Evolutionary conservation across 2,329 filamentous ascomycete species (phyloP), one percentile per base, ranked within the genome.

Genomic region (Arthrinium puccinioides): DNA sequence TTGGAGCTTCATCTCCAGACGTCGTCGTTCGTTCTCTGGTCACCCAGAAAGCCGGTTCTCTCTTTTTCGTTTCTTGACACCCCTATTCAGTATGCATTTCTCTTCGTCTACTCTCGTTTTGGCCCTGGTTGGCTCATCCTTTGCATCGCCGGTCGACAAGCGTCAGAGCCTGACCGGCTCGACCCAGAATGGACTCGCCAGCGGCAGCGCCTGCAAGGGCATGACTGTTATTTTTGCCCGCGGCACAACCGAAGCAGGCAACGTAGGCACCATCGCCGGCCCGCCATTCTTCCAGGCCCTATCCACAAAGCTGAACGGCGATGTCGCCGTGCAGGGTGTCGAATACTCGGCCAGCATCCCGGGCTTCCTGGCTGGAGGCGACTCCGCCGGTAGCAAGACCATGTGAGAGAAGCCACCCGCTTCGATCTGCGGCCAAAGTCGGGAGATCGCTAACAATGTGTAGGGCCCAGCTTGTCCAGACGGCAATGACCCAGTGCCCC

Each of bases 171-270:
- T 42, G 11, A 11, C 25, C 14, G 21, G 36, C 16, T 21, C 24
- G 3, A 32, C 36, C 2, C 39, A 42, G 24, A 42, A 42, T 16
- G 39, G 36, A 6, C 31, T 33, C 9, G 21, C 31, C n/a, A 21
- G 31, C 4, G 21, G 20, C n/a, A 21, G 31, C 4, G n/a, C 11
- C n/a, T 71, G 67, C 53, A 65, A 63, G 23, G 49, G 59, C 21
- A 61, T 72, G 43, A 76, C 70, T 7, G 53, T 77, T 36, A 67
- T 78, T 46, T 77, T 72, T 45, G 73, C 73, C n/a, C 66, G 73
- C 14, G 73, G 74, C 8, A 75, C 72, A 4, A 66, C 63, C 6
- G 70, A 76, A 53, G 24, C 44, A 1, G 71, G 70, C 27, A 76
- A 73, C 45, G 67, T 77, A 34, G 74, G 74, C 16, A 50, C 48